Base-by-base conservation (phyloP, 768 basidiomycete species). In the Macrolepiota dolichaula region DNA sequence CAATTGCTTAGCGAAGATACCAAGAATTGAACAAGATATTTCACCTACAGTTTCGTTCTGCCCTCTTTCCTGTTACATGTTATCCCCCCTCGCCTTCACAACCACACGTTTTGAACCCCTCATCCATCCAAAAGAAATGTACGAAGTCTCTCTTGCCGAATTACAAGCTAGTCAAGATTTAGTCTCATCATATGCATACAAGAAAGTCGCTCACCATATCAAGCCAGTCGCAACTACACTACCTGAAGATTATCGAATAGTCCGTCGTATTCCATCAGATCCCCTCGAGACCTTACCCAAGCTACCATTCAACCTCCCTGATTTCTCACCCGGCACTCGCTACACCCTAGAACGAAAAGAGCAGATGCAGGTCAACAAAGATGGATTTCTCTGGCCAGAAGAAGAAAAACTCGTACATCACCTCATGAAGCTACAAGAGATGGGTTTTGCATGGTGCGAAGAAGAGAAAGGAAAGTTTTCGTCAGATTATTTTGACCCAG, bases 381-480 rank as follows among this genome's bases (percentile, higher is more conserved):
- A 72, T 29, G 61, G 59, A 0, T 79, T 78, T 57, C 66, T 80
- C 0, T 70, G 64, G 65, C 68, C 68, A 0, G 72, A 78, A 51
- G 78, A 81, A 62, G 67, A 72, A 12, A 71, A 71, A n/a, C 62
- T 78, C 1, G 62, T 73, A 0, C 65, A 73, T 17, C 67, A 75
- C 2, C 51, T 79, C 3, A 55, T 79, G 11, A 54, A 32, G 2
- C 42, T 68, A 0, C 73, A 79, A n/a, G 68, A 78, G 47, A 12
- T 61, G 0, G 74, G 68, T 0, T 71, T 82, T 27, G 73, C 79
- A 1, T 75, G 70, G 59, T 50, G 63, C 19, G 70, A 75, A 50
- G 51, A 55, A 1, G 73, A 76, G 50, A 67, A 67, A 50, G 72
- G 71, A 29, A 68, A 59, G 24, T 72, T 73, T 42, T 61, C 52